Evolutionary conservation across 164 flowering plant species (phyloP).

Genomic region (Piper longum): DNA sequence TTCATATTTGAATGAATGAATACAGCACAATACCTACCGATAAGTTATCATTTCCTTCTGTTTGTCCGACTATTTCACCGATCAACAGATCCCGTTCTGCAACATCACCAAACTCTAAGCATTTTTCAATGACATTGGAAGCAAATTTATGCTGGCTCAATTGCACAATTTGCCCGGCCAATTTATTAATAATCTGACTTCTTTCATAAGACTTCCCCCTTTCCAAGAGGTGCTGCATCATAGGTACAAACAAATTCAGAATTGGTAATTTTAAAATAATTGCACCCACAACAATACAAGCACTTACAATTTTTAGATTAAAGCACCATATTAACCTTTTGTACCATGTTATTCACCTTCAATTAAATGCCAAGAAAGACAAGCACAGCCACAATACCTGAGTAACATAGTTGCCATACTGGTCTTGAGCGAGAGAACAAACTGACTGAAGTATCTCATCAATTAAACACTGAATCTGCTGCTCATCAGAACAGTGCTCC

Average conservation of each 20-base stretch:
- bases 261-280: background rate
- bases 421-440: conserved; percentile 62
- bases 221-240: conserved; percentile 72
- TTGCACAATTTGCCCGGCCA: conserved; percentile 61
- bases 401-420: conserved; percentile 85
- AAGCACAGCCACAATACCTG: conserved; percentile 41
- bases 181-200: conserved; percentile 50
- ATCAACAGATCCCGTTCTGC: conserved; percentile 56
- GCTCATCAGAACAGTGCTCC: conserved; percentile 58
- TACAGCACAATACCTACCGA: conserved; percentile 34
- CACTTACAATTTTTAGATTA: too few relatives aligned
- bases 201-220: conserved; percentile 65
- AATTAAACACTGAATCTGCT: conserved; percentile 40
- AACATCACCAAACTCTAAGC: conserved; percentile 62
- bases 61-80: conserved; percentile 57
- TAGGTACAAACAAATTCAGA: background rate
- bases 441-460: conserved; percentile 75
- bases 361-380: too few relatives aligned
- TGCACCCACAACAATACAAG: too few relatives aligned
- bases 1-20: background rate
- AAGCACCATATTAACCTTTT: too few relatives aligned
- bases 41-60: conserved; percentile 55
- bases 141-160: conserved; percentile 96
- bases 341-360: too few relatives aligned
- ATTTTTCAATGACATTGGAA: conserved; percentile 90